A percentile compares a stretch with the other conserved stretches of the same genome.
phyloP scores from a whole-genome alignment of 164 flowering plant genomes.

The Vitis rotundifolia region DNA sequence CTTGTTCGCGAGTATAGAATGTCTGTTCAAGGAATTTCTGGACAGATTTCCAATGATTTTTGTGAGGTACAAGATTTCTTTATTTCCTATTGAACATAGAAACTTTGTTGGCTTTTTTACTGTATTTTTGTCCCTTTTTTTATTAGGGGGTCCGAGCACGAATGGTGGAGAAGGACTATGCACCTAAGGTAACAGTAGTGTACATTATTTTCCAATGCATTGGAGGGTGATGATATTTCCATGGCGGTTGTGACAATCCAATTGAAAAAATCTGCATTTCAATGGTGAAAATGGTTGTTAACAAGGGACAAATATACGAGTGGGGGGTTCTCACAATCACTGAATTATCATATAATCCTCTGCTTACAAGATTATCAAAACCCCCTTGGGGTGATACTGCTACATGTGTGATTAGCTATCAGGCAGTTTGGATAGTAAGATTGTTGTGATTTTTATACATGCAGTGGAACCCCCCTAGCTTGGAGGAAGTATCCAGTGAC shows the following conservation, averaged over 20 bases:
- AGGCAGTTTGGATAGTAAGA: neutral
- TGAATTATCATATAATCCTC: no score
- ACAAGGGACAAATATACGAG: no score
- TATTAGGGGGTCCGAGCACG: conserved; percentile 49
- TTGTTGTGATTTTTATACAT: neutral
- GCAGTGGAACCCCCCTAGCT: conserved; percentile 54
- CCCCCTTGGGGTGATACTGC: neutral
- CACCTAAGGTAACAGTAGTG: conserved; percentile 41
- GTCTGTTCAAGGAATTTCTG: conserved; percentile 42
- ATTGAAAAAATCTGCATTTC: neutral
- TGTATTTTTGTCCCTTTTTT: neutral
- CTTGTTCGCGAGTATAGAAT: conserved; percentile 47
- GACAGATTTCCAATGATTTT: conserved; percentile 33
- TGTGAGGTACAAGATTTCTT: conserved; percentile 34
- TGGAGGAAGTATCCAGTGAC: conserved; percentile 40
- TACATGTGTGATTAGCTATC: neutral
- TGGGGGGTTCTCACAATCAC: no score
- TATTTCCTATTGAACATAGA: neutral
- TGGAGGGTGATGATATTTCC: neutral
- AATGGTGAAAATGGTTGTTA: no score
- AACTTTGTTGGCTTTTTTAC: neutral
- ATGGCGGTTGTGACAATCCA: neutral
- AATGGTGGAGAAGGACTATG: conserved; percentile 44
- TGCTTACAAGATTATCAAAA: no score
- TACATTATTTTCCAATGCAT: neutral